Percentiles rank a stretch among this genome's conserved stretches.
These are phyloP conservation scores for Moringa oleifera DNA, from an alignment of 345 rosid species.

Conservation along the genomic window DNA sequence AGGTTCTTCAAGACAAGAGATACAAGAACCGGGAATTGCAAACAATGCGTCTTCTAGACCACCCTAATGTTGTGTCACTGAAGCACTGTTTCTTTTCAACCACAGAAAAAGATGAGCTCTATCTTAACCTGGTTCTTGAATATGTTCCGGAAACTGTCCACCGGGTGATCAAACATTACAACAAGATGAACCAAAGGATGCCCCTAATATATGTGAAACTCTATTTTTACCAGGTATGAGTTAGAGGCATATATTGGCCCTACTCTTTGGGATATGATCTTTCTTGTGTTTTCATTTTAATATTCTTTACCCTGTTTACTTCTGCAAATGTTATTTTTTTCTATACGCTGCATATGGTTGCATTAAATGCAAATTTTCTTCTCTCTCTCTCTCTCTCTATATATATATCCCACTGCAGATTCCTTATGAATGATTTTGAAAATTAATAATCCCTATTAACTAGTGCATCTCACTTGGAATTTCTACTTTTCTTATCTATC, in stretches of 20 bases:
- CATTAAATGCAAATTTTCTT: neutral
- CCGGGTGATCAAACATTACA: conserved; percentile 83
- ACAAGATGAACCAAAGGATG: conserved; percentile 78
- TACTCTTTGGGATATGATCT: neutral
- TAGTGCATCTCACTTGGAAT: neutral
- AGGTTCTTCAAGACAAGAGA: conserved; percentile 91
- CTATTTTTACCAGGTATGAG: conserved; percentile 74
- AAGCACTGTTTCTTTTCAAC: conserved; percentile 98
- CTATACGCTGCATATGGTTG: neutral
- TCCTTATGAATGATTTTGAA: neutral
- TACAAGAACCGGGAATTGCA: conserved; percentile 97
- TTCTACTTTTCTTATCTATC: neutral
- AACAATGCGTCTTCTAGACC: conserved; percentile 95
- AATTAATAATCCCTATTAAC: neutral
- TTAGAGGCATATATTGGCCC: neutral
- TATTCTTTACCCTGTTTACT: neutral
- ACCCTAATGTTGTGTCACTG: conserved; percentile 82
- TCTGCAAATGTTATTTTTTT: no score
- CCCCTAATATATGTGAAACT: conserved; percentile 88
- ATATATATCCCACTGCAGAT: neutral
- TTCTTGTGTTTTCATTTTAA: neutral
- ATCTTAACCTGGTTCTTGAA: conserved; percentile 90
- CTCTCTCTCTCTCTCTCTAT: neutral
- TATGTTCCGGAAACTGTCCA: conserved; percentile 93
- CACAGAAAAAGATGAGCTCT: conserved; percentile 84